Base-by-base conservation (phyloP, 805 yeast species). In the Hanseniaspora pseudoguilliermondii region DNA sequence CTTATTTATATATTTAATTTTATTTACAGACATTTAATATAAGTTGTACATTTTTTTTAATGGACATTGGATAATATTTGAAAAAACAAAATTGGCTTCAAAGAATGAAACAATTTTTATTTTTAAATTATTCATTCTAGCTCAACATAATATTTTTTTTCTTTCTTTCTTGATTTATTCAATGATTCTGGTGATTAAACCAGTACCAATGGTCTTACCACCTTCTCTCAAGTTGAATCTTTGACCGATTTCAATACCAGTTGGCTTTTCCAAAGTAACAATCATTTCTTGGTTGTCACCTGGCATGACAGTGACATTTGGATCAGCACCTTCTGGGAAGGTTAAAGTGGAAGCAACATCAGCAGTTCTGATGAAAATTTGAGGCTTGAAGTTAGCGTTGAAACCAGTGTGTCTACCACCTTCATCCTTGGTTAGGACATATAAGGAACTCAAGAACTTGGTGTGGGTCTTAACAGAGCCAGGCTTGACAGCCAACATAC, bases 181-280 rank as follows among this genome's bases (percentile, higher is more conserved):
- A 62, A 86, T 71, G 72, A 88, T 83, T 75, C 96, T 84, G 66
- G 98, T 93, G 66, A 93, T 81, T 77, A 93, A 77, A 78, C 98
- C 98, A 63, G 98, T 93, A 74, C 96, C 98, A 63, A 93, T 97
- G 62, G 98, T 93, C 78, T 85, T 86, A 72, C 97, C 97, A 76
- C 97, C 97, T 78, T 93, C 98, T 83, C 98, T 93, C 72, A 93
- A 80, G 83, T 93, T 93, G 85, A 93, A 93, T 76, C 97, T 86
- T 79, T 90, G 96, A 72, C 95, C 95, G 66, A 84, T 83, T 79
- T 93, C 98, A 61, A 93, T 68, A 60, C 97, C 95, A 64, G 95
- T 86, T 71, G 95, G 93, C 76, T 81, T 86, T 61, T 85, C 83
- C 69, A 91, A 78, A 70, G 84, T 85, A 70, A 91, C 86, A 68